Evolutionary conservation across 1,284 basidiomycete species (phyloP), one percentile per base, ranked within the genome.

Genomic region (Leccinum subrobustum): DNA sequence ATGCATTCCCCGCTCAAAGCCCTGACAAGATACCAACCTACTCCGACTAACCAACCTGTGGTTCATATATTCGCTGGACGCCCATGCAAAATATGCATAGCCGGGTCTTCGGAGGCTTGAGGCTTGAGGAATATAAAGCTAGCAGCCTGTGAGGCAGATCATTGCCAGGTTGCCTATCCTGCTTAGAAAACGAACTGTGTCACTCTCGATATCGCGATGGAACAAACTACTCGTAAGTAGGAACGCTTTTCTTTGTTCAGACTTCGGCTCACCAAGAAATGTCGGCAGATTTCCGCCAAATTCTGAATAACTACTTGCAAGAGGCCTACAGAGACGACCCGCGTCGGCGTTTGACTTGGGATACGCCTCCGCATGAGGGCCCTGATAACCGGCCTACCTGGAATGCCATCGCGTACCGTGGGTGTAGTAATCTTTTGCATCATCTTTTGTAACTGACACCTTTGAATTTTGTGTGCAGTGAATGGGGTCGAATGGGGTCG

Each of bases 401-500:
- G 70, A 50, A 52, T 18, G 71, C 60, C 6, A 60, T 69, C 37
- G 73, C 69, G 0, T 63, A 59, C 14, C 2, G 70, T 75, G 51
- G n/a, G 70, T 70, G 9, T 33, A 57, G 9, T 33, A 58, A 18
- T 42, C 8, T 47, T 52, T 55, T 51, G 2, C 9, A 14, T 48
- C 14, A 3, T 59, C 18, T 29, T 18, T 42, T 11, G 16, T 2
- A 16, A 35, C 31, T 4, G 8, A 72, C n/a, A 47, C 11, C 2
- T 6, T 58, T 54, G 8, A 42, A 23, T n/a, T 52, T 35, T 44
- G 42, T 44, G 42, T 20, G 20, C 47, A 71, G 70, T 75, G 11
- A 35, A 72, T 3, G 62, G 44, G 7, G 25, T 73, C 6, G 72
- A 75, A n/a, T 72, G 66, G 61, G 72, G 73, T n/a, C 61, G 61